Base-by-base conservation (phyloP, 1,284 basidiomycete genomes). In the Trichosporon ovoides region DNA sequence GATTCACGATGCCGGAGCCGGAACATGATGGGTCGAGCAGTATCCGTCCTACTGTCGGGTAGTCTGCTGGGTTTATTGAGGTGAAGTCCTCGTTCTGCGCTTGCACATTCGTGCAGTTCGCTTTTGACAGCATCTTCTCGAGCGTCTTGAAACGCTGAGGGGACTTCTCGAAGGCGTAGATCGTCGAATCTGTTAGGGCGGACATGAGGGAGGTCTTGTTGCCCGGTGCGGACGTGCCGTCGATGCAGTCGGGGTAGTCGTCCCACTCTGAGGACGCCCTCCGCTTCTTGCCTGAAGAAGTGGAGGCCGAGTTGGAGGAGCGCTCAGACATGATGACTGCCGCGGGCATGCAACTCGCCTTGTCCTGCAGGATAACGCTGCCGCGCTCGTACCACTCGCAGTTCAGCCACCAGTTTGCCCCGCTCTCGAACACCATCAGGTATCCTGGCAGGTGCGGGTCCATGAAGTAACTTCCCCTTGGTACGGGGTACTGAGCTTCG, bases 201-300 rank as follows among this genome's bases (percentile, higher is more conserved):
- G 98, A 78, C 13, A 98, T 78, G 75, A 96, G 91, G 5, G 90
- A 89, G 0, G 96, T 98, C 80, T 99, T 99, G 79, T 99, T 99
- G 0, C 96, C 96, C 0, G 95, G 96, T 0, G 96, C 95, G 43
- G 94, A 88, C n/a, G 94, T 98, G 5, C 91, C 94, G 75, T 98
- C 96, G 51, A 98, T 87, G 35, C 93, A 90, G 18, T 84, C 69
- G 0, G 74, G 74, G 52, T 76, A 69, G 7, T 64, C 66, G 5
- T 37, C 52, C 74, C 75, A 75, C 1, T 65, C 72, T n/a, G n/a
- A n/a, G n/a, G n/a, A n/a, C n/a, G n/a, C n/a, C n/a, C n/a, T n/a
- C n/a, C n/a, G n/a, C n/a, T n/a, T n/a, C n/a, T n/a, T n/a, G n/a
- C n/a, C n/a, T n/a, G n/a, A n/a, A n/a, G n/a, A n/a, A n/a, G n/a